Base-by-base conservation (phyloP, 257 asterid genomes). In the Lavandula angustifolia region DNA sequence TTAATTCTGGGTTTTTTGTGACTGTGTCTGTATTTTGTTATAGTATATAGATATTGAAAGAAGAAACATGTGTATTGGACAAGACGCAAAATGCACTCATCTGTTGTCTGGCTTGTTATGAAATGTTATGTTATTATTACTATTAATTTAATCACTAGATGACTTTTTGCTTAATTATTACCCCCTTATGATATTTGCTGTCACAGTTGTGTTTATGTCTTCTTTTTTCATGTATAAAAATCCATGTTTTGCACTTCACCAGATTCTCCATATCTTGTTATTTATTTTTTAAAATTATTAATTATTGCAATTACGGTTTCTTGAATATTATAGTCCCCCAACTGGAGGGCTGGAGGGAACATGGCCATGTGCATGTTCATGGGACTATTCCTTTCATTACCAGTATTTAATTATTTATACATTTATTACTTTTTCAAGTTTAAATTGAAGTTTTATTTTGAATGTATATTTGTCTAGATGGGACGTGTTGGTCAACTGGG, bases 341-440 rank as follows among this genome's bases (percentile, higher is more conserved):
- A 70, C 73, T 60, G 27, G 76, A 71, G 79, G 79, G 58, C 72
- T 52, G 47, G 4, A 68, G 94, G 91, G 84, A 80, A 85, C 96
- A 88, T 68, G 53, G 58, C 85, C 94, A 88, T 85, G 96, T 88
- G 96, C 77, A 74, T 76, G 86, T 81, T 78, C 69, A 71, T 78
- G 85, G 88, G 73, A 71, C 64, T 78, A 70, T 74, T 75, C 73
- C 84, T 76, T 78, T 76, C 71, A 68, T 74, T 67, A 40, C 64
- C 68, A 74, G 68, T 59, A 41, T 42, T 69, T 71, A 35, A 60
- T 73, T 44, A 42, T 63, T 43, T 49, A 49, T 62, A 6, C 70
- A 52, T 70, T 72, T 51, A 64, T 63, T 73, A 31, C 61, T 60
- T 50, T 50, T 58, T 14, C 0, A 1, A 5, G 14, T 61, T 41